These are phyloP conservation scores for Eucalyptus erythrocorys DNA, from an alignment of 345 rosid species.

Conservation along the genomic window DNA sequence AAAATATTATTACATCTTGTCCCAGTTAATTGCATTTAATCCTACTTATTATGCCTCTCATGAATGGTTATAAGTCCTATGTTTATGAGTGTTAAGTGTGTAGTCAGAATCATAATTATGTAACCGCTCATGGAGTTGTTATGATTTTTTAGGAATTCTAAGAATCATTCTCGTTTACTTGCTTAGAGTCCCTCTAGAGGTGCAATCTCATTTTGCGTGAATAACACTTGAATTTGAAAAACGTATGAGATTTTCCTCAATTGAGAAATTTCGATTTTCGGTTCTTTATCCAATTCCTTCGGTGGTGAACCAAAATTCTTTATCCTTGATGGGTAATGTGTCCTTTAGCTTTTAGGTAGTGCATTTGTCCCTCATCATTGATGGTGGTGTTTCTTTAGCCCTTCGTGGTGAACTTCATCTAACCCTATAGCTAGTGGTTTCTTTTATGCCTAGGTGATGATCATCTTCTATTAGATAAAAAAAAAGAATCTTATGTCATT, in stretches of 20 bases:
- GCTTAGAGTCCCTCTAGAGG: neutral
- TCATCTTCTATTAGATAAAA: neutral
- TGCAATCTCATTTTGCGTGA: neutral
- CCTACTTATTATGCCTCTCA: neutral
- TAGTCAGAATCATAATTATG: neutral
- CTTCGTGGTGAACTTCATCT: neutral
- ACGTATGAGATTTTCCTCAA: neutral
- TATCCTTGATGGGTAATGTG: fast-evolving
- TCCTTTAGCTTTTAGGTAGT: no score
- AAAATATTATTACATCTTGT: neutral
- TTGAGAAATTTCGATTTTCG: neutral
- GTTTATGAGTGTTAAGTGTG: neutral
- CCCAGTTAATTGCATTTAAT: neutral
- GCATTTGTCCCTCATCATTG: neutral
- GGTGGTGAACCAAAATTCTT: fast-evolving
- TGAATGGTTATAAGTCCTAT: neutral
- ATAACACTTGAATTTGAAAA: neutral
- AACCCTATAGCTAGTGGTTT: neutral
- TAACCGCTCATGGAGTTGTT: neutral
- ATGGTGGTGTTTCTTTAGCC: neutral
- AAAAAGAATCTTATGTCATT: no score
- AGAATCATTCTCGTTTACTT: neutral
- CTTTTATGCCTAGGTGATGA: neutral
- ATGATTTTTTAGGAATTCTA: neutral
- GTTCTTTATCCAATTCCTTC: neutral